A percentile compares a stretch with the other conserved stretches of the same genome.
Conservation (phyloP, 2,329 filamentous ascomycete genomes). For the Chaetomiaceae sp. region DNA sequence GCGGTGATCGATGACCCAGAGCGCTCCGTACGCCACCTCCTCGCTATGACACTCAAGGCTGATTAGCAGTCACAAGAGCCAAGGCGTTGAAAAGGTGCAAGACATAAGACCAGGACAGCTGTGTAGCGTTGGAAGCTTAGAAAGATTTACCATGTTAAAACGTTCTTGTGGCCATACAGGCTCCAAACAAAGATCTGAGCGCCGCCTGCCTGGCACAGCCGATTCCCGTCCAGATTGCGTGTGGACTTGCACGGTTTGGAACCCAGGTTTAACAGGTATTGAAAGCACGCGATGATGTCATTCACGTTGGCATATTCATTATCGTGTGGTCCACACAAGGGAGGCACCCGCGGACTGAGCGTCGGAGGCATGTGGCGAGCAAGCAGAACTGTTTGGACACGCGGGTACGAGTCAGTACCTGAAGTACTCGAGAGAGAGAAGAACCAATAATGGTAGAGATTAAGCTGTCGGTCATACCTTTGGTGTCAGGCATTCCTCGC, state of each 20-base stretch:
- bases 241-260: background rate
- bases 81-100: background rate
- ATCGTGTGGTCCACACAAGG: background rate
- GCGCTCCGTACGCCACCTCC: background rate
- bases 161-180: no score
- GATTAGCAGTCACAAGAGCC: background rate
- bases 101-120: background rate
- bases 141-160: no score
- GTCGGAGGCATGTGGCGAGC: no score
- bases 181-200: background rate
- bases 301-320: background rate
- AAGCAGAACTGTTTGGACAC: no score
- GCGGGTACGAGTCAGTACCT: no score
- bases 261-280: background rate
- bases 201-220: background rate
- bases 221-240: no score
- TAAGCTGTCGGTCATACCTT: background rate
- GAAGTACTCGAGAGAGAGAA: no score
- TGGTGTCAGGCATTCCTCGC: background rate
- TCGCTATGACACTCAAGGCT: background rate
- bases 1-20: background rate
- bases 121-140: no score
- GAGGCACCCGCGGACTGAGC: no score
- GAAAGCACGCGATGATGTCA: conserved; percentile 1
- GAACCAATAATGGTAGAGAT: background rate